Conservation (phyloP, 208 protist genomes). For the Trypanosoma cruzi region DNA sequence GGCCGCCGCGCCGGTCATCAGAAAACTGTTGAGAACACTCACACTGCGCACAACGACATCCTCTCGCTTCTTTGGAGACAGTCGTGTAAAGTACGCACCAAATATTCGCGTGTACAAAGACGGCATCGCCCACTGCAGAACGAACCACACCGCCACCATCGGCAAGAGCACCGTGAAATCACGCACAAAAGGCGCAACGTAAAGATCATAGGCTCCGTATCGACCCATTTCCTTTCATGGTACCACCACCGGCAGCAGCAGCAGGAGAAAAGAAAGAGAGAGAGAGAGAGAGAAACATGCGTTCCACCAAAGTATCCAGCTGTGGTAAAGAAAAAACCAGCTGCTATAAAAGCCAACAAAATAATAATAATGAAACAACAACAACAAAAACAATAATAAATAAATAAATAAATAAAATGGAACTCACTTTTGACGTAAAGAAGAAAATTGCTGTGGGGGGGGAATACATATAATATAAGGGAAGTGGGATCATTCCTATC, state of each 20-base stretch:
- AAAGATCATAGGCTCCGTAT: conserved; percentile 72
- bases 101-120: conserved; percentile 37
- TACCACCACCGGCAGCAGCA: too few species aligned
- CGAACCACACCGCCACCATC: conserved; percentile 64
- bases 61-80: conserved; percentile 38
- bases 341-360: too few species aligned
- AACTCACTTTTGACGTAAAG: too few species aligned
- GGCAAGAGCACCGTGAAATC: conserved; percentile 56
- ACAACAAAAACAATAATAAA: too few species aligned
- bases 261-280: neutral
- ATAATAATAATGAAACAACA: too few species aligned
- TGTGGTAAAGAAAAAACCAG: too few species aligned
- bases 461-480: too few species aligned
- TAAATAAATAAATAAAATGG: too few species aligned
- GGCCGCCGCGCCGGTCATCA: conserved; percentile 65
- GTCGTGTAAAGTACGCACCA: conserved; percentile 34
- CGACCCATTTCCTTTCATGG: conserved; percentile 11
- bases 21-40: conserved; percentile 64
- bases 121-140: conserved; percentile 37
- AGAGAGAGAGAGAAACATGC: too few species aligned
- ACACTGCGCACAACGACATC: conserved; percentile 70
- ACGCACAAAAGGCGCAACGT: conserved; percentile 58
- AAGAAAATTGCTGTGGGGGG: too few species aligned
- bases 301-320: neutral
- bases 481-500: too few species aligned